Conservation (phyloP, 2,329 filamentous ascomycete species). For the Didymella segeticola region DNA sequence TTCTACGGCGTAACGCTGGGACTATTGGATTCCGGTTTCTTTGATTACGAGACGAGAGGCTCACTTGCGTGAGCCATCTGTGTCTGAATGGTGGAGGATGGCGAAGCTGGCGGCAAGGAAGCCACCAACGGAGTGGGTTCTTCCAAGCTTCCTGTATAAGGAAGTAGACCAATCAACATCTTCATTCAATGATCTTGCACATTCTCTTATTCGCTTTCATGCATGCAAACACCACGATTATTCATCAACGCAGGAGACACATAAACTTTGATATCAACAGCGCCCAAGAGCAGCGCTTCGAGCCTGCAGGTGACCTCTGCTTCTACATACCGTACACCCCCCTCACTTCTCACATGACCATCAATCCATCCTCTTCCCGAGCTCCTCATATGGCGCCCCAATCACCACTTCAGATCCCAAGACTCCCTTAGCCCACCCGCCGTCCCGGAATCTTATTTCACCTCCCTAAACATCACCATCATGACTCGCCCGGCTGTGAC, state of each 20-base stretch:
- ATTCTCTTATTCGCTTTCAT: too few species aligned
- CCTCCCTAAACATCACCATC: background rate
- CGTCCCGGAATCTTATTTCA: background rate
- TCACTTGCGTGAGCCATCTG: background rate
- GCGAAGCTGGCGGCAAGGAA: slow-evolving; percentile 6
- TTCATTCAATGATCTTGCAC: background rate
- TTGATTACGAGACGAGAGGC: background rate
- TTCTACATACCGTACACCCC: background rate
- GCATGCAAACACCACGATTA: background rate
- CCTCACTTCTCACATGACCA: slow-evolving; percentile 1
- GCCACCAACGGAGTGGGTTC: slow-evolving; percentile 3
- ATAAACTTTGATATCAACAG: background rate
- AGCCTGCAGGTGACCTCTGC: background rate
- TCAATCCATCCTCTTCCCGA: background rate
- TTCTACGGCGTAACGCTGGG: slow-evolving; percentile 14
- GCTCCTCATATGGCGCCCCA: background rate
- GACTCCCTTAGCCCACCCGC: background rate
- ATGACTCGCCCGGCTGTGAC: slow-evolving; percentile 6
- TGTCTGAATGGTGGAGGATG: background rate
- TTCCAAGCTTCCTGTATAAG: background rate
- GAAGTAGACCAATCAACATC: slow-evolving; percentile 11
- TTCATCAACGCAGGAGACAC: background rate
- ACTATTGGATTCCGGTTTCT: slow-evolving; percentile 1
- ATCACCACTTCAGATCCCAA: background rate
- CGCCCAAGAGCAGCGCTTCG: background rate